Percentiles rank a stretch among this genome's conserved stretches.
phyloP scores from a whole-genome alignment of 2,329 filamentous ascomycete species.

The Ophiosphaerella herpotricha region DNA sequence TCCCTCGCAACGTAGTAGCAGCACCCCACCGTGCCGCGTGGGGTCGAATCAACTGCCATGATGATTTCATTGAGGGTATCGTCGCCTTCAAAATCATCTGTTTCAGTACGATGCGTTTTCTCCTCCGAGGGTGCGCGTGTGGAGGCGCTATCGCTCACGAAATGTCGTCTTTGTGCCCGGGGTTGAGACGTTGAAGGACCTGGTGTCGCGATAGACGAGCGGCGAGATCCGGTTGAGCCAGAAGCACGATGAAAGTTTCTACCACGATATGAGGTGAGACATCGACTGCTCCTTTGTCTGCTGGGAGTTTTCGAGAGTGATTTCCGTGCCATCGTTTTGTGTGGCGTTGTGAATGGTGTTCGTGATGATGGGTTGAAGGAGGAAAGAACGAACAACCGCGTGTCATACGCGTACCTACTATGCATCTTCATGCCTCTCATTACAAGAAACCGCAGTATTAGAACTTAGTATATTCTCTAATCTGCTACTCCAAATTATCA shows the following conservation, averaged over 20 bases:
- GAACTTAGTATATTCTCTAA: too few species aligned
- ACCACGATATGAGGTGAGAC: background rate
- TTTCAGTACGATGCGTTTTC: background rate
- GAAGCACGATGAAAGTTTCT: slow-evolving; percentile 8
- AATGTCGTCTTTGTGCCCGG: background rate
- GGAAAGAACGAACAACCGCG: slow-evolving; percentile 20
- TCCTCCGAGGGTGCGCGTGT: slow-evolving; percentile 5
- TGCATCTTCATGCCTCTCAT: background rate
- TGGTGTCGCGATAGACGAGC: slow-evolving; percentile 12
- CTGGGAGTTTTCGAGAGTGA: slow-evolving; percentile 7
- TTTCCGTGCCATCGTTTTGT: slow-evolving; percentile 18
- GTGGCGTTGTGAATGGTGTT: slow-evolving; percentile 1
- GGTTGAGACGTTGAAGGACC: background rate
- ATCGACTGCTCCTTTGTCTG: slow-evolving; percentile 15
- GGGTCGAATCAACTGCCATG: slow-evolving; percentile 77
- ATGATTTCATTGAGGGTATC: slow-evolving; percentile 69
- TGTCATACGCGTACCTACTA: slow-evolving; percentile 19
- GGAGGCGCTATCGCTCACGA: slow-evolving; percentile 1
- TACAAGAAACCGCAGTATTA: too few species aligned
- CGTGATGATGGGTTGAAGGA: background rate
- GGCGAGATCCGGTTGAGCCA: slow-evolving; percentile 10
- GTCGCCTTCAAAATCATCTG: slow-evolving; percentile 42
- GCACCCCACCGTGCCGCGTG: slow-evolving; percentile 76
- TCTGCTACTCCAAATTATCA: background rate
- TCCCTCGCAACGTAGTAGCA: slow-evolving; percentile 77